Percentiles rank a stretch among this genome's conserved stretches.
Evolutionary conservation across 2,329 filamentous ascomycete genomes (phyloP).

Genomic region (Aspergillus texensis): DNA sequence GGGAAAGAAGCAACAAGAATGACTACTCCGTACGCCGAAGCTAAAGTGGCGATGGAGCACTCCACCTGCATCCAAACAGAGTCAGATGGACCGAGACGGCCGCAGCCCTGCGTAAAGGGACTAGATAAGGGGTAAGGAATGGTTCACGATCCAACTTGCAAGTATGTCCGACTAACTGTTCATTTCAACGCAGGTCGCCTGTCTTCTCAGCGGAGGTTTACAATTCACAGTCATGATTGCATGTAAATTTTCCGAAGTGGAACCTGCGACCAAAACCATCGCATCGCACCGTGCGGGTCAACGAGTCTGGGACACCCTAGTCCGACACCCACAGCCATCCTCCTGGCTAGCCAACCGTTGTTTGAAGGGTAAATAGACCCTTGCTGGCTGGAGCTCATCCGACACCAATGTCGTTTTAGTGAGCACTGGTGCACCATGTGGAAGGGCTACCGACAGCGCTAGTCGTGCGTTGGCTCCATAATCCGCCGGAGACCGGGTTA

Average conservation of each 20-base stretch:
- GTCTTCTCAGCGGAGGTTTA: constrained; percentile 5
- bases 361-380: constrained; percentile 23
- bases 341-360: constrained; percentile 25
- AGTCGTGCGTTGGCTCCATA: constrained; percentile 29
- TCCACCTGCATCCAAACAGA: constrained; percentile 14
- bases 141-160: constrained; percentile 5
- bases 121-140: constrained; percentile 6
- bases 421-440: constrained; percentile 27
- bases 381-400: constrained; percentile 20
- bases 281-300: constrained; percentile 25
- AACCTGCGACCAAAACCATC: constrained; percentile 23
- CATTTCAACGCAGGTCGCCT: not conserved
- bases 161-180: constrained; percentile 3
- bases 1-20: constrained; percentile 10
- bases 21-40: constrained; percentile 13
- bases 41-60: constrained; percentile 16
- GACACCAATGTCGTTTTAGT: constrained; percentile 15
- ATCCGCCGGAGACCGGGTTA: constrained; percentile 32
- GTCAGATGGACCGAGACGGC: constrained; percentile 7
- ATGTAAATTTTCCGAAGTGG: constrained; percentile 31
- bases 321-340: constrained; percentile 21
- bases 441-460: constrained; percentile 26
- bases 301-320: constrained; percentile 23
- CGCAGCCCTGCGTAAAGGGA: constrained; percentile 11
- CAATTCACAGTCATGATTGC: constrained; percentile 13